Evolutionary conservation across 768 basidiomycete genomes (phyloP).

Genomic region (Pluteus cervinus): DNA sequence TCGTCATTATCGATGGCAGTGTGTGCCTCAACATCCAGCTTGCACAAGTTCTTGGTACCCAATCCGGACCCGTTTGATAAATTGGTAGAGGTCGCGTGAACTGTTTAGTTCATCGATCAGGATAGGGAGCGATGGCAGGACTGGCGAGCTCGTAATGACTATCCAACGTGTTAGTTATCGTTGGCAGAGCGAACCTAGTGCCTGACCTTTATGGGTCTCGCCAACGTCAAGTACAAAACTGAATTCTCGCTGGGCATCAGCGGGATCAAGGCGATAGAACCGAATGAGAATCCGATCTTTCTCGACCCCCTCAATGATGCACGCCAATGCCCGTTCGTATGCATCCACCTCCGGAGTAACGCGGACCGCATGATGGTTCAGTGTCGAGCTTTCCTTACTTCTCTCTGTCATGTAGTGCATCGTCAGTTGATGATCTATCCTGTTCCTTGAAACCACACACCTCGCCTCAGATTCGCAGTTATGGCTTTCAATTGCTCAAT

Average conservation of each 20-base stretch:
- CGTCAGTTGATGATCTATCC: no score
- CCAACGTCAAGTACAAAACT: slow-evolving; percentile 75
- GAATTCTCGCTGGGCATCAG: slow-evolving; percentile 56
- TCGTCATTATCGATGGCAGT: no score
- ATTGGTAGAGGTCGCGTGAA: slow-evolving; percentile 60
- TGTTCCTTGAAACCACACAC: slow-evolving; percentile 26
- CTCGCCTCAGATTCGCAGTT: slow-evolving; percentile 58
- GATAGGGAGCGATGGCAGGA: slow-evolving; percentile 58
- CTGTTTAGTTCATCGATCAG: slow-evolving; percentile 69
- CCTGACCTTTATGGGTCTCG: slow-evolving; percentile 59
- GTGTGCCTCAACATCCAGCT: no score
- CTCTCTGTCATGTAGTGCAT: slow-evolving; percentile 50
- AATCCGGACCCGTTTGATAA: slow-evolving; percentile 61
- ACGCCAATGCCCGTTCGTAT: slow-evolving; percentile 53
- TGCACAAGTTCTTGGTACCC: slow-evolving; percentile 36
- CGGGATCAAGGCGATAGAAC: slow-evolving; percentile 59
- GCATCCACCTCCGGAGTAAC: slow-evolving; percentile 49
- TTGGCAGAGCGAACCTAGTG: background rate
- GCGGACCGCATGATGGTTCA: slow-evolving; percentile 47
- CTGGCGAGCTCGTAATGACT: slow-evolving; percentile 82
- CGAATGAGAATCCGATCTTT: slow-evolving; percentile 67
- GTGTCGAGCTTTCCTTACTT: slow-evolving; percentile 52
- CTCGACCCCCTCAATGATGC: slow-evolving; percentile 74
- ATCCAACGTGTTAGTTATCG: background rate
- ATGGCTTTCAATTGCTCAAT: slow-evolving; percentile 67